Conservation (phyloP, 2,329 filamentous ascomycete genomes). For the Sclerotinia glacialis region DNA sequence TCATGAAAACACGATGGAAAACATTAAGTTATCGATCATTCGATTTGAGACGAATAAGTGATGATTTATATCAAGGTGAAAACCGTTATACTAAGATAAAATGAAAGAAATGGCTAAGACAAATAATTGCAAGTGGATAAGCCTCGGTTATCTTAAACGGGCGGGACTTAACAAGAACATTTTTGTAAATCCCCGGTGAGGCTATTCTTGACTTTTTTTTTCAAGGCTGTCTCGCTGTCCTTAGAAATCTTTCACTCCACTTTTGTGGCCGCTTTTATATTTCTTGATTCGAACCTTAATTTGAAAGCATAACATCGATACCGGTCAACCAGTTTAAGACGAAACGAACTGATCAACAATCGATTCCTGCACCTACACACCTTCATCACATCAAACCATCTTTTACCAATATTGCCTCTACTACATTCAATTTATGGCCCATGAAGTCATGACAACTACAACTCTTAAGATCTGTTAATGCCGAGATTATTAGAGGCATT, state of each 20-base stretch:
- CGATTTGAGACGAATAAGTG: neutral
- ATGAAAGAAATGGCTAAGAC: conserved; percentile 2
- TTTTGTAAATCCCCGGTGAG: neutral
- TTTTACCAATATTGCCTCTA: neutral
- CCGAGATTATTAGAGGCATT: conserved; percentile 39
- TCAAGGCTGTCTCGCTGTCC: neutral
- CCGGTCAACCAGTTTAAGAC: conserved; percentile 8
- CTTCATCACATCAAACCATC: neutral
- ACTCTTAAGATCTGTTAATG: conserved; percentile 34
- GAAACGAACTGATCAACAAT: neutral
- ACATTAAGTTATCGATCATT: no score
- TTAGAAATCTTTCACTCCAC: conserved; percentile 10
- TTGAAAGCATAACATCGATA: conserved; percentile 8
- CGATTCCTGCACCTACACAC: neutral
- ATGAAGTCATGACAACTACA: conserved; percentile 29
- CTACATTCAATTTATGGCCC: conserved; percentile 25
- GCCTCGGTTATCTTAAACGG: conserved; percentile 9
- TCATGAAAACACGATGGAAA: no score
- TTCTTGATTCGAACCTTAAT: conserved; percentile 6
- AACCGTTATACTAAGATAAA: neutral
- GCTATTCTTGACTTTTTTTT: neutral
- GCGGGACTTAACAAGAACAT: neutral
- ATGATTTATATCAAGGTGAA: neutral
- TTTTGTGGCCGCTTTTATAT: conserved; percentile 20
- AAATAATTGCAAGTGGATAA: no score